Conservation (phyloP, 2,329 filamentous ascomycete species). For the Gnomoniopsis smithogilvyi region DNA sequence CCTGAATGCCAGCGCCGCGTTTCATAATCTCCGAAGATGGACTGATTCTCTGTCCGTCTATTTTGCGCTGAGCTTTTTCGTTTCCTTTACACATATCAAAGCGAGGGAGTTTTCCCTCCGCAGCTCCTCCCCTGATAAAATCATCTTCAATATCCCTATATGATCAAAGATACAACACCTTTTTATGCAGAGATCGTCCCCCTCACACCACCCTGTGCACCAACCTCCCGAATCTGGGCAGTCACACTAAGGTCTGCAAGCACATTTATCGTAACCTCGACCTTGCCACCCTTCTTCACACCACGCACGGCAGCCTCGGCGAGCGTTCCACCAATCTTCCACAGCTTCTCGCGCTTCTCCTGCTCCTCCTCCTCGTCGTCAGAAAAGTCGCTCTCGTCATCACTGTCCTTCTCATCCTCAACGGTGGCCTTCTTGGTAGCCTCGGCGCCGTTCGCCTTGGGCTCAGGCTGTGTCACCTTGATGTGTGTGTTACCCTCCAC, state of each 20-base stretch:
- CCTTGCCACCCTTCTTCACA: conserved; percentile 83
- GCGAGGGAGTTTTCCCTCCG: too few relatives aligned
- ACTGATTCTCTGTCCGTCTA: background rate
- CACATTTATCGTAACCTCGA: conserved; percentile 92
- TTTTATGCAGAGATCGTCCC: conserved; percentile 40
- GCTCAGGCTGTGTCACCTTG: conserved; percentile 86
- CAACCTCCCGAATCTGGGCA: conserved; percentile 80
- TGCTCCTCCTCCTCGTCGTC: conserved; percentile 72
- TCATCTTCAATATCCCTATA: background rate
- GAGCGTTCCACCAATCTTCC: conserved; percentile 80
- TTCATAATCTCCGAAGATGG: background rate
- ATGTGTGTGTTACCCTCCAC: conserved; percentile 88
- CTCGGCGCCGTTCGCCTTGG: conserved; percentile 66
- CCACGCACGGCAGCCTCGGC: conserved; percentile 82
- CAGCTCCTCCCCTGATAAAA: too few relatives aligned
- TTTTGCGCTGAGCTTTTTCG: background rate
- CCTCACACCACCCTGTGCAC: conserved; percentile 79
- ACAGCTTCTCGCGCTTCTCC: conserved; percentile 84
- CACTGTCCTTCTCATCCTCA: conserved; percentile 52
- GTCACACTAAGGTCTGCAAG: conserved; percentile 75
- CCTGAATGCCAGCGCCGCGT: conserved; percentile 2
- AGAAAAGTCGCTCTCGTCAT: conserved; percentile 64
- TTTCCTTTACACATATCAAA: too few relatives aligned
- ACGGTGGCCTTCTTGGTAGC: conserved; percentile 51
- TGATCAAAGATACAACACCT: conserved; percentile 10